These are phyloP conservation scores for Fusarium penzigii DNA, from an alignment of 2,329 filamentous ascomycete genomes.

Conservation along the genomic window DNA sequence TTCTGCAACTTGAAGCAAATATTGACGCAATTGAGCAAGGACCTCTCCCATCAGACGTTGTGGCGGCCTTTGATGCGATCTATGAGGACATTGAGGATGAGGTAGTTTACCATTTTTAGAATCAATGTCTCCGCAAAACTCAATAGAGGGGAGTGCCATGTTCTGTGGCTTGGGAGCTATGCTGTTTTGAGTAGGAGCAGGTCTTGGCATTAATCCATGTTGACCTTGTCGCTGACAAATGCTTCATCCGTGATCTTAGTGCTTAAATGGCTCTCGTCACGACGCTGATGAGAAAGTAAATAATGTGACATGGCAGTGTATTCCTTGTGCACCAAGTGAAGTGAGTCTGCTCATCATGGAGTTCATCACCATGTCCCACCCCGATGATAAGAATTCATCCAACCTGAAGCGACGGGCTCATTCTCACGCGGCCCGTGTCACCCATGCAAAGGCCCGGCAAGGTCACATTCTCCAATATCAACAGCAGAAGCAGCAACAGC, in stretches of 20 bases:
- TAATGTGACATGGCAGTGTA: too few relatives aligned
- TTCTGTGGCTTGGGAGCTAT: conserved; percentile 5
- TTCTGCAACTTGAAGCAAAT: conserved; percentile 37
- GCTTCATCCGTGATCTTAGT: not conserved
- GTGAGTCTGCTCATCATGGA: conserved; percentile 5
- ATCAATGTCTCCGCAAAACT: too few relatives aligned
- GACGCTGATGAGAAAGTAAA: too few relatives aligned
- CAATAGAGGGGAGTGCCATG: too few relatives aligned
- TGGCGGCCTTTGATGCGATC: conserved; percentile 23
- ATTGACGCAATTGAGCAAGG: conserved; percentile 40
- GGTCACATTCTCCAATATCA: not conserved
- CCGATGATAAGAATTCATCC: not conserved
- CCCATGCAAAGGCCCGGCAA: conserved; percentile 10
- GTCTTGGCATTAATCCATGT: conserved; percentile 5
- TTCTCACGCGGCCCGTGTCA: conserved; percentile 14
- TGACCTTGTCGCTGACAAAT: conserved; percentile 11
- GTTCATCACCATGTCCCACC: conserved; percentile 10
- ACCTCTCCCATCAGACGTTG: conserved; percentile 39
- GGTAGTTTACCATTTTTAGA: conserved; percentile 19
- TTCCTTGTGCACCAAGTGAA: too few relatives aligned
- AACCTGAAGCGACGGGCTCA: conserved; percentile 9
- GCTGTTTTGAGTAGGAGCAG: conserved; percentile 15
- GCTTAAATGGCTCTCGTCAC: too few relatives aligned
- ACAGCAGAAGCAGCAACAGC: not conserved
- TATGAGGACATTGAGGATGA: conserved; percentile 17